These are phyloP conservation scores for Hypomontagnella monticulosa DNA, from an alignment of 495 filamentous ascomycete species.

Conservation along the genomic window DNA sequence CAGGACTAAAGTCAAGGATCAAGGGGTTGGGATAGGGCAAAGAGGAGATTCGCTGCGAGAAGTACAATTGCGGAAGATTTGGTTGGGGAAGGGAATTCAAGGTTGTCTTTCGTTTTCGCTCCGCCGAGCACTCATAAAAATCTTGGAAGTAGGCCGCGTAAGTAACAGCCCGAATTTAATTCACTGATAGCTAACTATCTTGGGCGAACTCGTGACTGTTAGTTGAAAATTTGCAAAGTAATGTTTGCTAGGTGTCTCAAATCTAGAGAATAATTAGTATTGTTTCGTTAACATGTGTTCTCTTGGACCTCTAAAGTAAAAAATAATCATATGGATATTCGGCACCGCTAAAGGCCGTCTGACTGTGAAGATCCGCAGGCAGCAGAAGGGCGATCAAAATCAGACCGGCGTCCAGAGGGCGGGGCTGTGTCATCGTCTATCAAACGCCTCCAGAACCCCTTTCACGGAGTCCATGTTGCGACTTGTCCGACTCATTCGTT, in stretches of 20 bases:
- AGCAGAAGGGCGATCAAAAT: constrained; percentile 38
- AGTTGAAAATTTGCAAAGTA: not conserved
- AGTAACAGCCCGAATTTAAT: constrained; percentile 10
- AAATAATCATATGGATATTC: constrained; percentile 20
- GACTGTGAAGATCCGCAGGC: constrained; percentile 39
- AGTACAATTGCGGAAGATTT: constrained; percentile 17
- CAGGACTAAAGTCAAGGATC: constrained; percentile 16
- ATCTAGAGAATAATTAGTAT: not conserved
- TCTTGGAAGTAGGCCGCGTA: not conserved
- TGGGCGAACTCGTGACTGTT: not conserved
- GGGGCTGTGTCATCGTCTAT: constrained; percentile 34
- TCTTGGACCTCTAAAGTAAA: constrained; percentile 16
- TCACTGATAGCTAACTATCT: constrained; percentile 2
- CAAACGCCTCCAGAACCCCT: constrained; percentile 21
- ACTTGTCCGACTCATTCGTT: constrained; percentile 13
- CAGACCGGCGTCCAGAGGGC: constrained; percentile 16
- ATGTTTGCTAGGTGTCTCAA: constrained; percentile 18
- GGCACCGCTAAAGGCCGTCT: constrained; percentile 32
- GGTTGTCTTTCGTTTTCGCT: constrained; percentile 2
- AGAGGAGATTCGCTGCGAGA: constrained; percentile 13
- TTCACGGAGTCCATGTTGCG: not conserved
- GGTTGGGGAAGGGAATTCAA: constrained; percentile 19
- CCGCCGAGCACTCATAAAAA: not conserved
- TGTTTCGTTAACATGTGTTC: constrained; percentile 18
- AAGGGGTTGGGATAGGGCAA: constrained; percentile 12